Evolutionary conservation across 2,329 filamentous ascomycete species (phyloP).

Genomic region (Hypoxylon sp.): DNA sequence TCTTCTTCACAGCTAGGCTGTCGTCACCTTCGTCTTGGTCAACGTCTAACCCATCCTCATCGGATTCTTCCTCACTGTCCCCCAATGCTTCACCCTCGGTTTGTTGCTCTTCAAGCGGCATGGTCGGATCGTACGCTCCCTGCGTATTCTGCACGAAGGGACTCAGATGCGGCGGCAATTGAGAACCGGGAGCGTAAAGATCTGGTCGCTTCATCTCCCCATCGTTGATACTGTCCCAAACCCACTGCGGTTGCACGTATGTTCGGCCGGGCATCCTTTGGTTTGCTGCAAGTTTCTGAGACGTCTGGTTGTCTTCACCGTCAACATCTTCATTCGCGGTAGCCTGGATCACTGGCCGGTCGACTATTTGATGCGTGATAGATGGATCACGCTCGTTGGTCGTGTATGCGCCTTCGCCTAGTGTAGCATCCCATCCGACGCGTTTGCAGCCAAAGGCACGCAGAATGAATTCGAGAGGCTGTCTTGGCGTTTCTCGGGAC

Average conservation of each 20-base stretch:
- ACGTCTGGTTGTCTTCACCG: conserved; percentile 68
- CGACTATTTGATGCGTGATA: conserved; percentile 97
- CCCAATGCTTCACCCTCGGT: conserved; percentile 83
- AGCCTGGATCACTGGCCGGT: conserved; percentile 79
- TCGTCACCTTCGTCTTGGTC: conserved; percentile 50
- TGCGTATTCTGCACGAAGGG: conserved; percentile 90
- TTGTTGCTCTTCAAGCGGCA: conserved; percentile 86
- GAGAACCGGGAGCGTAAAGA: conserved; percentile 86
- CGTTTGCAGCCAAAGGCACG: conserved; percentile 95
- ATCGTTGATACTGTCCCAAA: conserved; percentile 96
- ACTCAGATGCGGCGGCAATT: conserved; percentile 91
- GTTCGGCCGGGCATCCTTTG: conserved; percentile 87
- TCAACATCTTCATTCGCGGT: conserved; percentile 58
- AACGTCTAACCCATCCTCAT: conserved; percentile 57
- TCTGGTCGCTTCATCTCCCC: conserved; percentile 87
- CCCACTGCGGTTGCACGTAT: conserved; percentile 97
- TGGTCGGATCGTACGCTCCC: conserved; percentile 90
- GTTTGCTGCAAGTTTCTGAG: conserved; percentile 65
- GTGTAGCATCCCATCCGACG: conserved; percentile 90
- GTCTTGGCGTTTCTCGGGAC: conserved; percentile 90
- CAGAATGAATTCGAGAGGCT: conserved; percentile 90
- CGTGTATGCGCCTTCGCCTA: conserved; percentile 92
- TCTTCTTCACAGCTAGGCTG: conserved; percentile 47
- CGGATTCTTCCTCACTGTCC: conserved; percentile 65
- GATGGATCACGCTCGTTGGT: conserved; percentile 84